Evolutionary conservation across 202 grass and related monocot species (phyloP), one percentile per base, ranked within the genome.

Genomic region (Panicum hallii): DNA sequence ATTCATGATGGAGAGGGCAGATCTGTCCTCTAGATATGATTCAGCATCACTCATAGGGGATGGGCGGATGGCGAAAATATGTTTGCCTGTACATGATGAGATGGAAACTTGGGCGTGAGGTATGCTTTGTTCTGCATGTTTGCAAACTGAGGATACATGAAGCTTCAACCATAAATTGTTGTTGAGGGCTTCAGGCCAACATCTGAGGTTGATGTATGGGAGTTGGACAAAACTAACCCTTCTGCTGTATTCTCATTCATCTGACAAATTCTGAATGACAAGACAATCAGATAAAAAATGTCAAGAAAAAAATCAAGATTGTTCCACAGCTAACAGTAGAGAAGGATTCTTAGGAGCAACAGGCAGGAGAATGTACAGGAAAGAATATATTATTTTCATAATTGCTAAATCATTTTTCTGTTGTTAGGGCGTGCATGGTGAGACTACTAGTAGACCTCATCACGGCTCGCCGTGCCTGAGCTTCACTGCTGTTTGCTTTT

Each of bases 181-280:
- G 20, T 75, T 15, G 36, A 0, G 32, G 9, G 30, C 40, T 22
- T 60, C 3, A 68, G 44, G 68, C 45, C 65, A 83, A 26, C 13
- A 58, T 28, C 26, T 11, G 26, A 49, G 73, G 26, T 52, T 26
- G 46, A 77, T 38, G 44, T 30, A 57, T 57, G 40, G n/a, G 38
- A 28, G 47, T 34, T 46, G 30, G 14, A 38, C 64, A 19, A 13
- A 55, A 77, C 71, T 48, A 82, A 49, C 36, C 44, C 63, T 70
- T 44, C 17, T 62, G 64, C 36, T 40, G 38, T 15, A 62, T 58
- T 49, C 41, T 74, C 67, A 82, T 72, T 86, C 48, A 67, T 90
- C 79, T 5, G 42, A 73, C 17, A 15, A 83, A 84, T 60, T 86
- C 88, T 89, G 88, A 56, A 65, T 8, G 32, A 61, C 20, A 81